Evolutionary conservation across 108 stramenopile species (phyloP).

Genomic region (Skeletonema potamos): DNA sequence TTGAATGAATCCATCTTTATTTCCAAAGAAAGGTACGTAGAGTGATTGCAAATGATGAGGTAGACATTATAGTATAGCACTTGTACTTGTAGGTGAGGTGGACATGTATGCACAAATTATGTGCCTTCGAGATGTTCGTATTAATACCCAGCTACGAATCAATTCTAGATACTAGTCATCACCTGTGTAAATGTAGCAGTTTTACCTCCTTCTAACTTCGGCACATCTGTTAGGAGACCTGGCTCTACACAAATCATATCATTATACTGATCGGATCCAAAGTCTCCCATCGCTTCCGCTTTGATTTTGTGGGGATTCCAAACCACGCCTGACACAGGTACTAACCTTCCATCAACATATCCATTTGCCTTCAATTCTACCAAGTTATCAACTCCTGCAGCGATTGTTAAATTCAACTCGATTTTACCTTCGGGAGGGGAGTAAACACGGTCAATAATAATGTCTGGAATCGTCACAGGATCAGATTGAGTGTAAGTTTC

Average conservation of each 20-base stretch:
- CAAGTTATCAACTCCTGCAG: slow-evolving; percentile 39
- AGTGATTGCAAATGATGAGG: no score
- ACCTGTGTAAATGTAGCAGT: slow-evolving; percentile 57
- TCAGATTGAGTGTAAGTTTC: slow-evolving; percentile 41
- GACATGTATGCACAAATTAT: no score
- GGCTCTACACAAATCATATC: slow-evolving; percentile 90
- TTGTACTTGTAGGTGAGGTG: no score
- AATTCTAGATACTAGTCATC: slow-evolving; percentile 25
- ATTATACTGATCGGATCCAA: slow-evolving; percentile 70
- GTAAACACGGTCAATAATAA: slow-evolving; percentile 64
- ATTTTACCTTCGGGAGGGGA: slow-evolving; percentile 51
- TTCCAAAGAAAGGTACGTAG: no score
- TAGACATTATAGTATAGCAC: no score
- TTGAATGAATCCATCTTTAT: no score
- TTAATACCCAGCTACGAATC: background rate
- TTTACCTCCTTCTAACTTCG: slow-evolving; percentile 48
- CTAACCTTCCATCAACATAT: slow-evolving; percentile 45
- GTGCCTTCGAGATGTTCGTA: no score
- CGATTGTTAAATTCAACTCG: slow-evolving; percentile 51
- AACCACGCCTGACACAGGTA: slow-evolving; percentile 51
- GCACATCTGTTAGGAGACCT: slow-evolving; percentile 52
- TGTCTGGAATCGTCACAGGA: slow-evolving; percentile 46
- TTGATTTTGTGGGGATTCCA: slow-evolving; percentile 67
- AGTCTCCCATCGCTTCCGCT: slow-evolving; percentile 71
- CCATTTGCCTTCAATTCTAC: slow-evolving; percentile 50